Evolutionary conservation across 257 asterid species (phyloP).

Genomic region (Nicotiana knightiana): DNA sequence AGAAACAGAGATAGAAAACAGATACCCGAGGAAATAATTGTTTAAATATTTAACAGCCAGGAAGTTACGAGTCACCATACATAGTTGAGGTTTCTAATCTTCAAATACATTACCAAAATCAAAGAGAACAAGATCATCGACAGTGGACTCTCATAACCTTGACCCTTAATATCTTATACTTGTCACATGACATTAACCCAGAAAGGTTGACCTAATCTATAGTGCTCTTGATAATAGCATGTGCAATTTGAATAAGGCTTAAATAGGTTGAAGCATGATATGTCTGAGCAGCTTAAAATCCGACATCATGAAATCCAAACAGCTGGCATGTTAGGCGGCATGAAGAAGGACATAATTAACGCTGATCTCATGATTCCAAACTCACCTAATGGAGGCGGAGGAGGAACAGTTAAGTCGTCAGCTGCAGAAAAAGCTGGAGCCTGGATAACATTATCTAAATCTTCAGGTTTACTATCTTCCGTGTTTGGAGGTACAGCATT

Average conservation of each 20-base stretch:
- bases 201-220: conserved; percentile 4
- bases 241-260: background rate
- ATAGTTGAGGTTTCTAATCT: background rate
- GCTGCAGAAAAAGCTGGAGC: conserved; percentile 13
- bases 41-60: background rate
- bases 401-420: conserved; percentile 37
- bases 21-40: background rate
- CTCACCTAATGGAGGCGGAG: conserved; percentile 50
- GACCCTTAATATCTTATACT: background rate
- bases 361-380: background rate
- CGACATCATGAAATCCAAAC: background rate
- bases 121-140: background rate
- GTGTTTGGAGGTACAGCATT: conserved; percentile 11
- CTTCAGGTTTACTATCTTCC: conserved; percentile 22
- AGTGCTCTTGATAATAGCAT: background rate
- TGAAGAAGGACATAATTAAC: background rate
- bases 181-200: background rate
- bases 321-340: background rate
- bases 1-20: background rate
- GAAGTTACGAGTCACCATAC: background rate
- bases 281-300: background rate
- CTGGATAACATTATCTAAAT: conserved; percentile 16
- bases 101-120: background rate
- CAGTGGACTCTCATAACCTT: background rate
- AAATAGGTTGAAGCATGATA: background rate